These are phyloP conservation scores for Lagenaria siceraria DNA, from an alignment of 306 rosid genomes.

Conservation along the genomic window DNA sequence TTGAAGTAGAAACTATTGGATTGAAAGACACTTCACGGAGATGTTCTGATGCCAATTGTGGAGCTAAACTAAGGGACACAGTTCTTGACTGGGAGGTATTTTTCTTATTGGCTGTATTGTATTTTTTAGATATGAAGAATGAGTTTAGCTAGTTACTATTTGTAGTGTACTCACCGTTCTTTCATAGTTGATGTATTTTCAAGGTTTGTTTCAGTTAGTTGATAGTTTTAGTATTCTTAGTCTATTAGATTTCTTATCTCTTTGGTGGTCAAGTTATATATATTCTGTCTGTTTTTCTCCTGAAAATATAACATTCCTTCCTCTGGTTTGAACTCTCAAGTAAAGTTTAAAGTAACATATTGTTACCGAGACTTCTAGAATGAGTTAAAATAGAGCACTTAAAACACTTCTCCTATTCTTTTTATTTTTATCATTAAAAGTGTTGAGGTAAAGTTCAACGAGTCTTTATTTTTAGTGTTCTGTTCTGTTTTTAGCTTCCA, in stretches of 20 bases:
- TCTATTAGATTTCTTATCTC: neutral
- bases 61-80: conserved; percentile 71
- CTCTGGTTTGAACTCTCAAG: neutral
- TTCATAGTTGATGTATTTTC: neutral
- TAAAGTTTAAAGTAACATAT: neutral
- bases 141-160: neutral
- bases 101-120: conserved; percentile 7
- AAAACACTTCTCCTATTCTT: neutral
- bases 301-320: neutral
- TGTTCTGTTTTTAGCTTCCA: neutral
- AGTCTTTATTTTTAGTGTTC: neutral
- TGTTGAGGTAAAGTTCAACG: neutral
- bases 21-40: conserved; percentile 85
- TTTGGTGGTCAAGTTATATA: neutral
- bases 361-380: no score
- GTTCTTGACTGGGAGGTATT: conserved; percentile 99
- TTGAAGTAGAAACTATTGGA: conserved; percentile 92
- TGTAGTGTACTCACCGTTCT: neutral
- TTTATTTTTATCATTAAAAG: neutral
- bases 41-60: conserved; percentile 60
- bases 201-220: neutral
- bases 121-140: neutral
- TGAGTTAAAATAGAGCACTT: neutral
- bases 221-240: neutral
- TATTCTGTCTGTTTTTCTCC: neutral